Evolutionary conservation across 371 early-diverging fungal species (phyloP).

Genomic region (Chytridium lagenaria): DNA sequence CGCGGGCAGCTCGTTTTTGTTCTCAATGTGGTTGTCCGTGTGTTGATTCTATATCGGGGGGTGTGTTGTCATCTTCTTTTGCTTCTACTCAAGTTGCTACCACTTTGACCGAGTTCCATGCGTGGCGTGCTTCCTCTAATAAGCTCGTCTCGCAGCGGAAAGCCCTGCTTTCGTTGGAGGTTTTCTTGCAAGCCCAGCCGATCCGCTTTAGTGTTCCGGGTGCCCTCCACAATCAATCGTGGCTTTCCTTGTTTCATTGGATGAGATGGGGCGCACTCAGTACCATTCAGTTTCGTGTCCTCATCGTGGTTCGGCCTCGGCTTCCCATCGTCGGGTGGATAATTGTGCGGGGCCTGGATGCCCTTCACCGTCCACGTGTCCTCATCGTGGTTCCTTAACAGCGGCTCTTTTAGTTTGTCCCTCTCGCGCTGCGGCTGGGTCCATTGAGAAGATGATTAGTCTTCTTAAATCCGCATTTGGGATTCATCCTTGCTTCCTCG

Average conservation of each 20-base stretch:
- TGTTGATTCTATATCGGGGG: too few species aligned
- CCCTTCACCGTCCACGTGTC: neutral
- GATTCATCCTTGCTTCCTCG: neutral
- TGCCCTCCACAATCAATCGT: too few species aligned
- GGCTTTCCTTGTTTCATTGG: too few species aligned
- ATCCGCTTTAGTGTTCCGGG: too few species aligned
- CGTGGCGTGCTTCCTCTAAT: too few species aligned
- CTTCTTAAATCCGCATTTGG: neutral
- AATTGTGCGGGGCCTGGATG: neutral
- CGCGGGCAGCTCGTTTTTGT: neutral
- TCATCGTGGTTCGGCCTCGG: neutral
- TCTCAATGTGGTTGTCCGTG: neutral
- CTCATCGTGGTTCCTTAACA: neutral
- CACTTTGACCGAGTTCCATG: neutral
- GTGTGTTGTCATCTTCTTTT: too few species aligned
- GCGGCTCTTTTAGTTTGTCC: neutral
- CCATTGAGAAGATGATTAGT: neutral
- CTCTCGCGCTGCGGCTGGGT: neutral
- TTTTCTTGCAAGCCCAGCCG: too few species aligned
- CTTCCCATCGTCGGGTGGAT: neutral
- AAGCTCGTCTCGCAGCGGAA: too few species aligned
- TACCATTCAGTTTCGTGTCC: neutral
- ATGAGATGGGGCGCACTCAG: too few species aligned
- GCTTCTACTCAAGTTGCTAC: too few species aligned
- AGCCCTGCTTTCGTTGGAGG: too few species aligned